Evolutionary conservation across 2,329 filamentous ascomycete species (phyloP).

Genomic region (Emergomyces pasteurianus): DNA sequence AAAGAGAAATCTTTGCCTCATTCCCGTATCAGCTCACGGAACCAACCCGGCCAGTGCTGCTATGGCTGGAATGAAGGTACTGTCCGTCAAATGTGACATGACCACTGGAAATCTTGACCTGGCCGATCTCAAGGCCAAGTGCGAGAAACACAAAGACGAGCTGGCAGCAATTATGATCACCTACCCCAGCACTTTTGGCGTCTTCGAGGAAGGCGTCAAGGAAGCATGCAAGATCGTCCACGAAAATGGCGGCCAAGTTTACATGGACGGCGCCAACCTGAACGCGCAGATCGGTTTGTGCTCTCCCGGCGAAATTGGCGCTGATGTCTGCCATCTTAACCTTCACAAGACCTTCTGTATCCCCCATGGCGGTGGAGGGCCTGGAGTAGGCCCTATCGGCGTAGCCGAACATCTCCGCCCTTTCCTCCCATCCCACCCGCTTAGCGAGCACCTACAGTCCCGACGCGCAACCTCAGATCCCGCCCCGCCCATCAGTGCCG

Average conservation of each 20-base stretch:
- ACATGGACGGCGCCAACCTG: constrained; percentile 99
- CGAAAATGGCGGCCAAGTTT: constrained; percentile 79
- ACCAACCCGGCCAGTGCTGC: constrained; percentile 92
- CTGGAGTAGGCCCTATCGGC: constrained; percentile 86
- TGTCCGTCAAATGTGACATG: constrained; percentile 80
- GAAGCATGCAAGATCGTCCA: constrained; percentile 78
- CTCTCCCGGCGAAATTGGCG: constrained; percentile 87
- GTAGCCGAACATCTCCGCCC: constrained; percentile 69
- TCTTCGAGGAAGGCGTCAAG: constrained; percentile 85
- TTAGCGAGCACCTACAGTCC: constrained; percentile 37
- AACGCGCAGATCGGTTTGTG: constrained; percentile 94
- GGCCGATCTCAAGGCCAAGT: constrained; percentile 73
- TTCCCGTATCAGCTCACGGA: constrained; percentile 88
- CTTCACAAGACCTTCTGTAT: constrained; percentile 99
- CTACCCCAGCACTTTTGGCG: constrained; percentile 88
- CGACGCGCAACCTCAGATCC: constrained; percentile 34
- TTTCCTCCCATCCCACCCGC: constrained; percentile 62
- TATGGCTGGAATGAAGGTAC: constrained; percentile 91
- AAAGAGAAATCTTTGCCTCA: constrained; percentile 80
- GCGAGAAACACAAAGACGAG: constrained; percentile 72
- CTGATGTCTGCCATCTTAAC: constrained; percentile 94
- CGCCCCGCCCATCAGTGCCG: constrained; percentile 61
- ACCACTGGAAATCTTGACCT: constrained; percentile 84
- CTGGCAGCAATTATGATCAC: constrained; percentile 94
- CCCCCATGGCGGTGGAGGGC: constrained; percentile 86